Base-by-base conservation (phyloP, 345 rosid genomes). In the Hypericum androsaemum region DNA sequence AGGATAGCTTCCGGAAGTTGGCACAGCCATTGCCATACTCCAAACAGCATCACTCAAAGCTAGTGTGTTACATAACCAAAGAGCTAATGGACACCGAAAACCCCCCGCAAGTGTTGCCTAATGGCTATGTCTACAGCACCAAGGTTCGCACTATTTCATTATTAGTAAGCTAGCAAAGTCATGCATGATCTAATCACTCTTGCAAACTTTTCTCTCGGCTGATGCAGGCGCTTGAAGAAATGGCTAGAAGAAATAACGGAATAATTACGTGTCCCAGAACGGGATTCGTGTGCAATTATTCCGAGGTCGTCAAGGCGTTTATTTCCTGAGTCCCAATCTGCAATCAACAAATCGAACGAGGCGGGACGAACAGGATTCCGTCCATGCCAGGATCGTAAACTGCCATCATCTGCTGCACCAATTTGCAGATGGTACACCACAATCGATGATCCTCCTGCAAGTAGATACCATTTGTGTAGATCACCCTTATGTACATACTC, bases 21-120 rank as follows among this genome's bases (percentile, higher is more conserved):
- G 96, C 97, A 41, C 15, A 58, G 70, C 90, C 90, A 32, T 71
- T 92, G 52, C 97, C 98, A 0, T 88, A 59, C 73, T 92, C 98
- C 9, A 92, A 92, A 75, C 98, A 83, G 78, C 90, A 88, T 60
- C 94, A 92, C 61, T 92, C 97, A 8, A 92, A 92, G 80, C 97
- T 92, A 48, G 90, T 92, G 51, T 92, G 97, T 73, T 88, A 80
- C 71, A 88, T 92, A 68, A 78, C 97, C 11, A 92, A 85, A 71
- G 90, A 88, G 70, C 75, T 83, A 8, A 88, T 92, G 98, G 97
- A 92, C 77, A 83, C 98, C 2, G 98, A 88, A 81, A 92, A 92
- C 67, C 98, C 98, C 36, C 98, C 98, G 3, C 89, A 77, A 70
- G 98, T 92, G 72, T 70, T 92, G 51, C 98, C 98, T 47, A 92